phyloP scores from a whole-genome alignment of 805 yeast genomes.

The Wickerhamiella occidentalis region DNA sequence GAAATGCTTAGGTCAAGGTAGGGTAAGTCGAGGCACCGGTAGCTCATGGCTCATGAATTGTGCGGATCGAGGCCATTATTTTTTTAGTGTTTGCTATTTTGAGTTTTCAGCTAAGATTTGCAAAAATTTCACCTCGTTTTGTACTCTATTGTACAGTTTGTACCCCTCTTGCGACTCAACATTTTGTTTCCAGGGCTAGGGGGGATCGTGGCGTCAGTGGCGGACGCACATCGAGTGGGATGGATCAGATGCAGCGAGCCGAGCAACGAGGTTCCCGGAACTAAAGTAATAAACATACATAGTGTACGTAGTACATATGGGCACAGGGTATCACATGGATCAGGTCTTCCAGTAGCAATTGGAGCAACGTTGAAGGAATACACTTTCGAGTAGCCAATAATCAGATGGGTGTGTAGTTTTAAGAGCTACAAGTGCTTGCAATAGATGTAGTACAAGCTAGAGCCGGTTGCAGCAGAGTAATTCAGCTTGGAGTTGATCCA shows the following conservation, averaged over 20 bases:
- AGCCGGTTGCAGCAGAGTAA: too few relatives aligned
- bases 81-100: neutral
- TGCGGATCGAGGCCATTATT: neutral
- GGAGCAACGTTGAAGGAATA: too few relatives aligned
- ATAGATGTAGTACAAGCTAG: too few relatives aligned
- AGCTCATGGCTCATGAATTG: neutral
- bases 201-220: constrained; percentile 1
- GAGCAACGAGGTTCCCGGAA: too few relatives aligned
- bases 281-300: too few relatives aligned
- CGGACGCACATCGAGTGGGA: neutral
- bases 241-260: neutral
- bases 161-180: constrained; percentile 2
- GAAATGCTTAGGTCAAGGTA: constrained; percentile 1
- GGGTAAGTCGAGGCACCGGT: neutral
- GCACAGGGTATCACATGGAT: too few relatives aligned
- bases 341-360: too few relatives aligned
- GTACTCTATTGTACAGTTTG: neutral
- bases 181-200: neutral
- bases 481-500: too few relatives aligned
- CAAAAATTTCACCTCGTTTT: neutral
- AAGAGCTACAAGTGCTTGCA: too few relatives aligned
- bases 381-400: too few relatives aligned
- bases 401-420: too few relatives aligned
- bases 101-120: neutral
- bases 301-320: too few relatives aligned